Evolutionary conservation across 1,284 basidiomycete genomes (phyloP), one percentile per base, ranked within the genome.

Genomic region (Phellopilus nigrolimitatus): DNA sequence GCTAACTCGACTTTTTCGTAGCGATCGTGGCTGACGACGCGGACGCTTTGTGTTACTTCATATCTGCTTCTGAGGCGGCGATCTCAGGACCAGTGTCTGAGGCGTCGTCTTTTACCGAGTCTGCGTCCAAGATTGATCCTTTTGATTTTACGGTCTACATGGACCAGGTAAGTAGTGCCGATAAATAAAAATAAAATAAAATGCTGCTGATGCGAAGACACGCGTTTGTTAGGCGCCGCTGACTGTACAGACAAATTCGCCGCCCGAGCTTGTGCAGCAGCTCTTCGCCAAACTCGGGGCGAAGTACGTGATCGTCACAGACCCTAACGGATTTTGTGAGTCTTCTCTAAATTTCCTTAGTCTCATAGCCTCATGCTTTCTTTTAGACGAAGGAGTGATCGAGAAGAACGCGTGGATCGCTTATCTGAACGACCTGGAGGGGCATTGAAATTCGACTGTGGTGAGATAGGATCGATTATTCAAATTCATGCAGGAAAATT

Each of bases 201-300:
- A 39, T 25, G 9, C 30, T 40, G 25, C 22, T 17, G 21, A 9
- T 27, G 27, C 48, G 21, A 6, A 21, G 28, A 48, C 44, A 45
- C 33, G 25, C 33, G 53, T 28, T 49, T n/a, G 13, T 25, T 53
- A 91, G 85, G 88, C 91, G 1, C 93, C 93, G 0, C 73, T 95
- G 59, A 91, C 84, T 0, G 79, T 94, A 17, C 82, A 84, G 58
- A 80, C 80, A 1, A 87, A 93, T 64, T 87, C 90, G 8, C 91
- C 93, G 0, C 72, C 95, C 54, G 91, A 95, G 66, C 76, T 95
- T 49, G 79, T 97, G 1, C 94, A 97, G 61, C 88, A 93, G 64
- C 79, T 94, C 62, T 97, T 97, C 61, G 84, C 84, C 55, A 95
- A 95, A 66, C 78, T 97, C 12, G 94, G 94, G 0, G 88, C 89